phyloP scores from a whole-genome alignment of 2,329 filamentous ascomycete genomes.

The Pseudogymnoascus sp. region DNA sequence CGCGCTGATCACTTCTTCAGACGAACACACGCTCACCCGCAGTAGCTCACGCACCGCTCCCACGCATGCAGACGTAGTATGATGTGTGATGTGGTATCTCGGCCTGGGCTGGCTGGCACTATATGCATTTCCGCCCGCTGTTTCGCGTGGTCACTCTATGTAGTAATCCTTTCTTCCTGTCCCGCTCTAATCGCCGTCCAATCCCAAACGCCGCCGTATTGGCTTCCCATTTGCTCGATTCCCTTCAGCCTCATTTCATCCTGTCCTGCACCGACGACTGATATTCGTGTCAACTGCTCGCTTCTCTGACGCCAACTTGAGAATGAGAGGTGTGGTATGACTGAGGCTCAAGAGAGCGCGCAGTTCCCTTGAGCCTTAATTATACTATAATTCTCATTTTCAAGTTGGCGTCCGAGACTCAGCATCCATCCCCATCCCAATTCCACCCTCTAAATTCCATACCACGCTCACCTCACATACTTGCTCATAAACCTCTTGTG shows the following conservation, averaged over 20 bases:
- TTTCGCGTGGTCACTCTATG: neutral
- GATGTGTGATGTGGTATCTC: neutral
- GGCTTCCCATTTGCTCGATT: neutral
- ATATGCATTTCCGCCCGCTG: neutral
- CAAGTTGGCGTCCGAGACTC: neutral
- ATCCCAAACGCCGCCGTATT: neutral
- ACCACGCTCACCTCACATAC: conserved; percentile 25
- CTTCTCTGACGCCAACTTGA: too few relatives aligned
- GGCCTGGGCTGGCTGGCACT: neutral
- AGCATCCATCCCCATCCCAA: neutral
- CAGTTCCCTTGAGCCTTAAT: neutral
- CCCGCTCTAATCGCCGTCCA: neutral
- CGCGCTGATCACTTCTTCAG: neutral
- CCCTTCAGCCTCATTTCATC: neutral
- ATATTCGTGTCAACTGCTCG: neutral
- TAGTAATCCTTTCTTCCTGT: neutral
- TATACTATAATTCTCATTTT: neutral
- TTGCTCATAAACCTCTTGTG: conserved; percentile 88
- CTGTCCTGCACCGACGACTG: neutral
- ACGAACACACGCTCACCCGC: neutral
- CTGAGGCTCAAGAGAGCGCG: too few relatives aligned
- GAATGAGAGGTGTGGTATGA: too few relatives aligned
- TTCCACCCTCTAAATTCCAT: neutral
- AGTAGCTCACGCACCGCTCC: neutral
- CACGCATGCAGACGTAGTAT: neutral